Conservation (phyloP, 2,329 filamentous ascomycete species). For the Cladorrhinum sp. region DNA sequence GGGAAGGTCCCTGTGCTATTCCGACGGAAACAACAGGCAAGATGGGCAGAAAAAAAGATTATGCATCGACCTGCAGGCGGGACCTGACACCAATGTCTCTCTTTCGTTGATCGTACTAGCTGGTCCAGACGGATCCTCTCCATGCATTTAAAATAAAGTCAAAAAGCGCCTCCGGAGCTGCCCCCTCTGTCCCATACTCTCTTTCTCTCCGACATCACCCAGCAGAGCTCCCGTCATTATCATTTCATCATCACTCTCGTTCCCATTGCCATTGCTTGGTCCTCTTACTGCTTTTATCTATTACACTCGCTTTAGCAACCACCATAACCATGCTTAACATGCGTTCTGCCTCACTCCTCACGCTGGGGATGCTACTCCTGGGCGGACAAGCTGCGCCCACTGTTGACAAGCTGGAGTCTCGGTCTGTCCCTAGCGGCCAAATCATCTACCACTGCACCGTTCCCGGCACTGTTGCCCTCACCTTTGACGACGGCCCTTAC, state of each 20-base stretch:
- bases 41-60: not conserved
- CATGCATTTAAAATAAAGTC: not conserved
- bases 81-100: conserved; percentile 3
- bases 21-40: conserved; percentile 8
- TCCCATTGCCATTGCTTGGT: not conserved
- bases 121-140: not conserved
- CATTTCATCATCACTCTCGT: not conserved
- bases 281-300: not conserved
- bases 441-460: conserved; percentile 29
- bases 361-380: conserved; percentile 13
- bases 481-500: conserved; percentile 37
- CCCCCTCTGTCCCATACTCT: not conserved
- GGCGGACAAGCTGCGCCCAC: conserved; percentile 10
- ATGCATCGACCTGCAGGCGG: not conserved
- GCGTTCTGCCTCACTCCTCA: conserved; percentile 5
- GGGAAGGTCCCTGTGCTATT: conserved; percentile 2
- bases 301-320: not conserved
- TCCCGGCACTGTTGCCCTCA: conserved; percentile 35
- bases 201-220: not conserved
- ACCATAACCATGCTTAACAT: not conserved
- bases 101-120: not conserved
- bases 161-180: not conserved
- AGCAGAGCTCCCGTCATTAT: too few species aligned
- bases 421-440: conserved; percentile 16
- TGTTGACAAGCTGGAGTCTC: conserved; percentile 4